phyloP scores from a whole-genome alignment of 73 alveolate genomes.

The Paramecium bursaria region DNA sequence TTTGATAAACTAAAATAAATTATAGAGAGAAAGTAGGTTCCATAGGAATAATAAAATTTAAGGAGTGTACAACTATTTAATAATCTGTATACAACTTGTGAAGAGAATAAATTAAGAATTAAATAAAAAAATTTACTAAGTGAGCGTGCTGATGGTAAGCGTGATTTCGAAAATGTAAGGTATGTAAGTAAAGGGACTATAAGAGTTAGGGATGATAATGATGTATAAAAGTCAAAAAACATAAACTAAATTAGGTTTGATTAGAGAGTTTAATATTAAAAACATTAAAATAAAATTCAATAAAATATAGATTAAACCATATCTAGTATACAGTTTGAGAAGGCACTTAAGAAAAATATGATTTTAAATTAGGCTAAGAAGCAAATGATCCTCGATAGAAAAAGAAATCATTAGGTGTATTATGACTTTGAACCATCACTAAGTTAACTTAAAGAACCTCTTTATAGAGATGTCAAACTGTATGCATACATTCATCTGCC shows the following conservation, averaged over 20 bases:
- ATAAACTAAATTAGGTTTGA: not conserved
- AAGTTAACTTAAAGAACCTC: constrained; percentile 9
- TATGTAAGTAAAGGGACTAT: constrained; percentile 42
- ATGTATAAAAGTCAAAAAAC: too few species aligned
- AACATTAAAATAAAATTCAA: too few species aligned
- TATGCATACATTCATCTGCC: constrained; percentile 50
- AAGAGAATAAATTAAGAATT: constrained; percentile 17
- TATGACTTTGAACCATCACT: constrained; percentile 17
- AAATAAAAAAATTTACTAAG: constrained; percentile 27
- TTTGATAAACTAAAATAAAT: too few species aligned
- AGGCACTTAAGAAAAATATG: constrained; percentile 8
- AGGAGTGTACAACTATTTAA: constrained; percentile 28
- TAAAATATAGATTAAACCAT: too few species aligned
- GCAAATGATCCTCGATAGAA: not conserved
- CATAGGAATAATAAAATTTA: not conserved
- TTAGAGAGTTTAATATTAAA: not conserved
- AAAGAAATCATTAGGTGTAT: not conserved
- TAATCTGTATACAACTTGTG: constrained; percentile 46
- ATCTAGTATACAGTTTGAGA: too few species aligned
- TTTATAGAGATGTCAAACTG: constrained; percentile 30
- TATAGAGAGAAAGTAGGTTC: too few species aligned
- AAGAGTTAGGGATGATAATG: constrained; percentile 17
- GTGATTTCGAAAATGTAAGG: constrained; percentile 23
- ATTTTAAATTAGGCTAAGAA: constrained; percentile 9
- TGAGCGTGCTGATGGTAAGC: constrained; percentile 41